phyloP scores from a whole-genome alignment of 768 basidiomycete genomes.

The Boletus reticulatus region DNA sequence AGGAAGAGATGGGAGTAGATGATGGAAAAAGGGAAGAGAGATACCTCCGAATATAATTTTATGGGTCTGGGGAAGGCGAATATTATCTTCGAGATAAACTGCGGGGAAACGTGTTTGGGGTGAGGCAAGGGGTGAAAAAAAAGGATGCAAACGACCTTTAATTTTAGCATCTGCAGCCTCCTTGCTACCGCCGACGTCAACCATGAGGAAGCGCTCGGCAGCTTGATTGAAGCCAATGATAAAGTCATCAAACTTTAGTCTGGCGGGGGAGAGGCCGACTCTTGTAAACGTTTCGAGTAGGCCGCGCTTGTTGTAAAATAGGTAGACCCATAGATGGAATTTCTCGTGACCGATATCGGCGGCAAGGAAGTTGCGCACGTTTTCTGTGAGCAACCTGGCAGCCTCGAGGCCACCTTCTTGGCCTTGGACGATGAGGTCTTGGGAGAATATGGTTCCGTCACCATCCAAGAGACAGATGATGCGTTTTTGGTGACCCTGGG shows the following conservation, averaged over 20 bases:
- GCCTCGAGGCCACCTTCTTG: conserved; percentile 57
- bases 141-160: conserved; percentile 47
- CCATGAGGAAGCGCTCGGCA: conserved; percentile 60
- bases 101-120: background rate
- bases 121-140: conserved; percentile 4
- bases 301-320: conserved; percentile 65
- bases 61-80: conserved; percentile 57
- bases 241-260: conserved; percentile 59
- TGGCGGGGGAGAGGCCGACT: conserved; percentile 32
- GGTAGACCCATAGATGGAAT: conserved; percentile 56
- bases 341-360: conserved; percentile 24
- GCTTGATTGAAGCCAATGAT: conserved; percentile 70
- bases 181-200: conserved; percentile 69
- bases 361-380: conserved; percentile 24
- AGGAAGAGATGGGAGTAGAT: background rate
- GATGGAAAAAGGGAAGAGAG: conserved; percentile 7
- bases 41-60: conserved; percentile 69
- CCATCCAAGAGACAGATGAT: conserved; percentile 58
- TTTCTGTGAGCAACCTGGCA: conserved; percentile 44
- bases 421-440: conserved; percentile 52
- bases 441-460: conserved; percentile 58
- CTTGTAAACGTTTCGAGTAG: conserved; percentile 48
- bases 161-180: conserved; percentile 77
- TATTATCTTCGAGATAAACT: conserved; percentile 42
- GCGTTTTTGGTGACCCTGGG: conserved; percentile 32